Evolutionary conservation across 176 grass and related monocot genomes (phyloP).

Genomic region (Oryza coarctata): DNA sequence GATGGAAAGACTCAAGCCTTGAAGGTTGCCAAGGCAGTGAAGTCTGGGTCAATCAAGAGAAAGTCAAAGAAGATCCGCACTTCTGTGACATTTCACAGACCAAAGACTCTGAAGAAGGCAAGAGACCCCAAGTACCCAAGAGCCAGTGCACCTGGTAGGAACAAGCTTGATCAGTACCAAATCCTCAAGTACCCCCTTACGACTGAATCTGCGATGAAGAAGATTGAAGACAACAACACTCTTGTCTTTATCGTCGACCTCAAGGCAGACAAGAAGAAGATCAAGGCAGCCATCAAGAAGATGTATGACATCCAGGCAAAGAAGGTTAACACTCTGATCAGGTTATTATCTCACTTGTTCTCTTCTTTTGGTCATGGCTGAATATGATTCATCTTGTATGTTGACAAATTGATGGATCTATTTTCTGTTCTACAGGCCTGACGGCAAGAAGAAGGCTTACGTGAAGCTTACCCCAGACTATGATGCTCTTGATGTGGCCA

Average conservation of each 20-base stretch:
- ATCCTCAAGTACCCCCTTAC: background rate
- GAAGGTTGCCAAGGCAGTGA: background rate
- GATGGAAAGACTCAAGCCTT: background rate
- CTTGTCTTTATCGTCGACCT: background rate
- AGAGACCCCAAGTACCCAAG: background rate
- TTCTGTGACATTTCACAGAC: background rate
- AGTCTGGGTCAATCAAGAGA: background rate
- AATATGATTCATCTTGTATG: background rate
- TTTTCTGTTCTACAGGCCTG: background rate
- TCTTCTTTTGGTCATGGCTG: background rate
- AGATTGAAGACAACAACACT: background rate
- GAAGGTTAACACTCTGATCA: background rate
- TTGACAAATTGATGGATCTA: background rate
- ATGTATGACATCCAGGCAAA: background rate
- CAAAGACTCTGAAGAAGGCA: background rate
- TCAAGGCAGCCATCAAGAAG: background rate
- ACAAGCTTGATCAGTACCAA: background rate
- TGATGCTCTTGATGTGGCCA: slow-evolving; percentile 11
- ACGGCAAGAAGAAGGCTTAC: background rate
- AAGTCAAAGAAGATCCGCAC: background rate
- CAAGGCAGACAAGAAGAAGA: background rate
- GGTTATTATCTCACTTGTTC: background rate
- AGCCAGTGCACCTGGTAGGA: background rate
- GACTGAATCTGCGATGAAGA: background rate
- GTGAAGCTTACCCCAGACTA: slow-evolving; percentile 1